Conservation (phyloP, 768 basidiomycete species). For the Tylopilus felleus region DNA sequence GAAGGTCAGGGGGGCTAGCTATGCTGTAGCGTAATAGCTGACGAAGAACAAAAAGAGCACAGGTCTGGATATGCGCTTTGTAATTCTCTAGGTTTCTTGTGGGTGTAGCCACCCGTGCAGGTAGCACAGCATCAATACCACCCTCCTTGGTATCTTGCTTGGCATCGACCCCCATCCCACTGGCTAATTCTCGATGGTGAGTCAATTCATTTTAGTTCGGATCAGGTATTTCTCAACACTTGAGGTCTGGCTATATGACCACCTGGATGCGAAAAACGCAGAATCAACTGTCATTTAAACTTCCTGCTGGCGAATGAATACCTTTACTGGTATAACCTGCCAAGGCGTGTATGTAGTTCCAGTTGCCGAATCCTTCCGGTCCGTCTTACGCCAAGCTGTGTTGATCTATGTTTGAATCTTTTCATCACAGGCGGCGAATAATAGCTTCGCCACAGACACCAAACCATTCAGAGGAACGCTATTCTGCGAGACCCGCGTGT, state of each 20-base stretch:
- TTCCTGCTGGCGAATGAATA: not conserved
- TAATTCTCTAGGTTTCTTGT: not conserved
- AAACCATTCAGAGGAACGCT: not conserved
- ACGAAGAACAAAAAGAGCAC: not conserved
- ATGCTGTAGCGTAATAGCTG: not conserved
- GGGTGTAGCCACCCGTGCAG: not conserved
- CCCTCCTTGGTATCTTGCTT: not conserved
- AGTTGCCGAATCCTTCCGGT: not conserved
- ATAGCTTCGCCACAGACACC: not conserved
- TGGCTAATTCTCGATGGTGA: not conserved
- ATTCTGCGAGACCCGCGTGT: not conserved
- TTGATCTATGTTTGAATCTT: conserved; percentile 1
- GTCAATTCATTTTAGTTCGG: not conserved
- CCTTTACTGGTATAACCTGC: not conserved
- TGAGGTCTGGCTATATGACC: not conserved
- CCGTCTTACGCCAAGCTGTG: not conserved
- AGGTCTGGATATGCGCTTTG: not conserved
- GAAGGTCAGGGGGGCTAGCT: not conserved
- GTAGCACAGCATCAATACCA: not conserved
- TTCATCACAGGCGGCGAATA: not conserved
- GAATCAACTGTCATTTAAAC: not conserved
- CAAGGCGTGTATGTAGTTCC: not conserved
- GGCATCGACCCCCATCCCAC: not conserved
- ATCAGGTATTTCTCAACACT: not conserved
- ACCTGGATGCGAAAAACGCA: not conserved